Evolutionary conservation across 805 yeast genomes (phyloP).

Genomic region (Ogataea wickerhamii): DNA sequence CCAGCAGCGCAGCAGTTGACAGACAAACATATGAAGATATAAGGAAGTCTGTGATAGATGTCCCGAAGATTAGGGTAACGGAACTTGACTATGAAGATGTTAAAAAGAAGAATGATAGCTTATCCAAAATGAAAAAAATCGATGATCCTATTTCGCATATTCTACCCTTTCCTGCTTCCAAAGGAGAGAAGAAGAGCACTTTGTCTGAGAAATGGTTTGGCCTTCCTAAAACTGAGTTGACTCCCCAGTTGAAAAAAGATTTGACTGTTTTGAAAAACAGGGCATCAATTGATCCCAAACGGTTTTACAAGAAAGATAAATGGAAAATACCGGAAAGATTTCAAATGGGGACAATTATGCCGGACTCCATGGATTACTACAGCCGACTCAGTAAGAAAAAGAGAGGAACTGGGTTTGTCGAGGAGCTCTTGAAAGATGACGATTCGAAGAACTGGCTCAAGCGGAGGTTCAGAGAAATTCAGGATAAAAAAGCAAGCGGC

Average conservation of each 20-base stretch:
- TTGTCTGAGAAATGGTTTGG: slow-evolving; percentile 71
- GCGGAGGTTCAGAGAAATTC: slow-evolving; percentile 80
- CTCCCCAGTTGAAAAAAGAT: slow-evolving; percentile 72
- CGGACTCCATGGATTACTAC: slow-evolving; percentile 76
- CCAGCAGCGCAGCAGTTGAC: no score
- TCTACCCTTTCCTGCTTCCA: slow-evolving; percentile 16
- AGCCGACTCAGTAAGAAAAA: slow-evolving; percentile 65
- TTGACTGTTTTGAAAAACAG: slow-evolving; percentile 76
- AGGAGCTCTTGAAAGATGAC: slow-evolving; percentile 74
- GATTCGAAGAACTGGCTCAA: slow-evolving; percentile 74
- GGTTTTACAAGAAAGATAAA: slow-evolving; percentile 87
- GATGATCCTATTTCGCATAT: slow-evolving; percentile 42
- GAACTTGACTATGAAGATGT: slow-evolving; percentile 27
- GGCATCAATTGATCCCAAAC: slow-evolving; percentile 89
- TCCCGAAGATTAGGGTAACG: slow-evolving; percentile 36
- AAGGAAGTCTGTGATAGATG: slow-evolving; percentile 29
- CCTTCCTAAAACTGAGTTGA: slow-evolving; percentile 71
- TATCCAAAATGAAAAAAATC: slow-evolving; percentile 16
- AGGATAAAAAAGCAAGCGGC: slow-evolving; percentile 57
- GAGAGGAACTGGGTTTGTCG: slow-evolving; percentile 75
- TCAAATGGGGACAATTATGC: slow-evolving; percentile 85
- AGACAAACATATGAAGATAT: no score
- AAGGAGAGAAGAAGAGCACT: slow-evolving; percentile 30
- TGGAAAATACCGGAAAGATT: slow-evolving; percentile 56
- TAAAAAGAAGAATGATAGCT: slow-evolving; percentile 9